These are phyloP conservation scores for Prunus padus DNA, from an alignment of 306 rosid species.

Conservation along the genomic window DNA sequence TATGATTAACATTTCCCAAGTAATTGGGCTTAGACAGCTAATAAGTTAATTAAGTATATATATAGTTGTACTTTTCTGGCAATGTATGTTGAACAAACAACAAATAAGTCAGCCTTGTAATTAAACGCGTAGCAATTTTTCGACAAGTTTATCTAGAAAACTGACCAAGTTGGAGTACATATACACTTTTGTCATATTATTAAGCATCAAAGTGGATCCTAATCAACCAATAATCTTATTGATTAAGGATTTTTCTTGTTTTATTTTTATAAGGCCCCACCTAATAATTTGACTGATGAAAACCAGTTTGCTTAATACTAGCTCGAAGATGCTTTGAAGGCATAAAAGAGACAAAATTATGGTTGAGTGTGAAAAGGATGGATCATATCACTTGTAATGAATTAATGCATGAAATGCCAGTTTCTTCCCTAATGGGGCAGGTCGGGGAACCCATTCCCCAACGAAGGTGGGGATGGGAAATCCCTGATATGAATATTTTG, in stretches of 20 bases:
- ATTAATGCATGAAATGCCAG: not conserved
- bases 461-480: too few species aligned
- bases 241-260: constrained; percentile 16
- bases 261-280: constrained; percentile 29
- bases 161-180: constrained; percentile 33
- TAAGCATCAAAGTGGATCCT: constrained; percentile 34
- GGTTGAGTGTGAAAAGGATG: not conserved
- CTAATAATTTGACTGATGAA: constrained; percentile 34
- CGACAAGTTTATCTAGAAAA: constrained; percentile 16
- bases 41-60: not conserved
- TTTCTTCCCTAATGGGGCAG: not conserved
- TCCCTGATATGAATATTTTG: too few species aligned
- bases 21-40: constrained; percentile 19
- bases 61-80: not conserved
- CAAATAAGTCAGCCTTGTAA: not conserved
- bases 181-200: not conserved
- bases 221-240: constrained; percentile 13
- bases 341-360: not conserved
- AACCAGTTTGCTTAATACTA: not conserved
- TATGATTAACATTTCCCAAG: constrained; percentile 3
- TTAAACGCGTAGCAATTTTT: not conserved
- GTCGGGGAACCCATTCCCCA: too few species aligned
- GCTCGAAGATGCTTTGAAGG: not conserved
- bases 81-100: not conserved
- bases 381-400: not conserved